phyloP scores from a whole-genome alignment of 345 rosid genomes.

The Dovyalis caffra region DNA sequence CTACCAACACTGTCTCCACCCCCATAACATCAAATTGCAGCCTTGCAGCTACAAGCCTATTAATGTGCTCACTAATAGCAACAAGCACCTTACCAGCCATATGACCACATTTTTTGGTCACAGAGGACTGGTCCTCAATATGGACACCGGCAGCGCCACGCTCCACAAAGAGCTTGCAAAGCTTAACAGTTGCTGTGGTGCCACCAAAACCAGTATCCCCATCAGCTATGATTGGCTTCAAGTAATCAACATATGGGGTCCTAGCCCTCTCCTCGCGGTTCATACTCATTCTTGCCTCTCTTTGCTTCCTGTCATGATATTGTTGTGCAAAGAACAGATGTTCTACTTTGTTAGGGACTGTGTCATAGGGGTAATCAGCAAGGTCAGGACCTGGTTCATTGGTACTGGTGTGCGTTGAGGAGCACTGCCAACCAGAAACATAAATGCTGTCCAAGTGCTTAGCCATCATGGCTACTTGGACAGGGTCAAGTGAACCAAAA shows the following conservation, averaged over 20 bases:
- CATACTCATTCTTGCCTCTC: slow-evolving; percentile 91
- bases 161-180: slow-evolving; percentile 92
- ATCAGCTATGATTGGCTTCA: slow-evolving; percentile 96
- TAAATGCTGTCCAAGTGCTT: slow-evolving; percentile 82
- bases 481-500: slow-evolving; percentile 91
- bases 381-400: slow-evolving; percentile 98
- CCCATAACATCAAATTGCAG: slow-evolving; percentile 97
- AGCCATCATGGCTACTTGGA: slow-evolving; percentile 97
- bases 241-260: slow-evolving; percentile 81
- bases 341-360: slow-evolving; percentile 94
- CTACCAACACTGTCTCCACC: slow-evolving; percentile 85
- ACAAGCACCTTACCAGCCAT: slow-evolving; percentile 98
- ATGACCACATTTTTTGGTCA: slow-evolving; percentile 93
- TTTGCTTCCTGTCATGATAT: slow-evolving; percentile 91
- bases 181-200: slow-evolving; percentile 90
- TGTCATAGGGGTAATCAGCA: slow-evolving; percentile 95
- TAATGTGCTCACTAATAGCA: slow-evolving; percentile 83
- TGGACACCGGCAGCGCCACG: slow-evolving; percentile 96
- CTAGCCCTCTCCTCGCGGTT: slow-evolving; percentile 75
- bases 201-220: slow-evolving; percentile 97
- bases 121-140: slow-evolving; percentile 92
- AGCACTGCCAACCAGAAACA: slow-evolving; percentile 99
- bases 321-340: slow-evolving; percentile 93
- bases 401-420: slow-evolving; percentile 88
- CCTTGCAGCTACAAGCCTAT: slow-evolving; percentile 89